Conservation (phyloP, 306 rosid species). For the Alnus rubra region DNA sequence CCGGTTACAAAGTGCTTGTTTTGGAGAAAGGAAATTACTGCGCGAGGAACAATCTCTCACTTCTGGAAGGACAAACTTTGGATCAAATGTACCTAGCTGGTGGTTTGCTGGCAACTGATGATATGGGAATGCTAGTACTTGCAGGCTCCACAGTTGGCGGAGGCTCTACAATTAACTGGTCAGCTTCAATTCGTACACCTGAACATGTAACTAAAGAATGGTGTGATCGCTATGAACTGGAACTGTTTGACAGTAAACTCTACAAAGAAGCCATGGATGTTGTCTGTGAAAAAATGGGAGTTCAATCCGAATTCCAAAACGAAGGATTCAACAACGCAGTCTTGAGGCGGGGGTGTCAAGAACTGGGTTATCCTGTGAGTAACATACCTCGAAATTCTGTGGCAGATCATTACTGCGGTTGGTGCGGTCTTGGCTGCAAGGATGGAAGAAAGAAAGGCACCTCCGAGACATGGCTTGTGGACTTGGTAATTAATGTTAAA, state of each 20-base stretch:
- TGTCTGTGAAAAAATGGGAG: constrained; percentile 70
- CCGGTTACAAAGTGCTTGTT: constrained; percentile 74
- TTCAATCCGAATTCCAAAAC: constrained; percentile 54
- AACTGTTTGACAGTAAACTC: constrained; percentile 60
- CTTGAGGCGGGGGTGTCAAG: constrained; percentile 71
- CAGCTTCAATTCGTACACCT: constrained; percentile 65
- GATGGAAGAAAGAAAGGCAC: constrained; percentile 81
- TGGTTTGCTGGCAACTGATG: constrained; percentile 67
- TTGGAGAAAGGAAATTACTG: constrained; percentile 71
- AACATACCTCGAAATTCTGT: constrained; percentile 69
- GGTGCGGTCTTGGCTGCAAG: constrained; percentile 83
- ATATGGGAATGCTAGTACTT: constrained; percentile 49
- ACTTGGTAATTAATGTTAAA: constrained; percentile 37
- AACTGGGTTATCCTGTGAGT: constrained; percentile 62
- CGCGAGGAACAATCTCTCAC: constrained; percentile 76
- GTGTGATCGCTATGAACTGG: constrained; percentile 46
- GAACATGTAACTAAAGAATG: constrained; percentile 65
- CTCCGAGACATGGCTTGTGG: constrained; percentile 80
- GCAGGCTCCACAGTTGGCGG: constrained; percentile 90
- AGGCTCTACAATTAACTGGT: constrained; percentile 82
- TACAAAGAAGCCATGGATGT: constrained; percentile 67
- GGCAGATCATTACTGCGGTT: constrained; percentile 76
- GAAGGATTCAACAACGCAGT: constrained; percentile 83
- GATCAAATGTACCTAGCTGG: constrained; percentile 66
- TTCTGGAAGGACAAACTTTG: constrained; percentile 73